phyloP scores from a whole-genome alignment of 2,329 filamentous ascomycete species.

The Gremmenia infestans region DNA sequence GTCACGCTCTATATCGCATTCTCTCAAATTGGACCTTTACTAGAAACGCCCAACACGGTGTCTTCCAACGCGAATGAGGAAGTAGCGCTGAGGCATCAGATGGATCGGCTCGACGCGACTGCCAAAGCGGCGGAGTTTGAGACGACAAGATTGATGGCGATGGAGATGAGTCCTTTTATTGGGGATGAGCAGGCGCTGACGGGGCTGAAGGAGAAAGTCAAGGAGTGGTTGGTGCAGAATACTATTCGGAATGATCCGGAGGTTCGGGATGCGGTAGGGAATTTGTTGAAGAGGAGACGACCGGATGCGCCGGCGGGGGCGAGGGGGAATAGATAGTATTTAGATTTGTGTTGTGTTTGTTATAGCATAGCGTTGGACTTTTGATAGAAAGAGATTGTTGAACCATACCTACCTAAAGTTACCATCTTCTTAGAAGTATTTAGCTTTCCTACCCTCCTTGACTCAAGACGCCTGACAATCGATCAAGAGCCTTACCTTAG shows the following conservation, averaged over 20 bases:
- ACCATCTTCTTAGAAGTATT: too few species aligned
- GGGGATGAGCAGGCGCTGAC: constrained; percentile 62
- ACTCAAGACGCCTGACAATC: too few species aligned
- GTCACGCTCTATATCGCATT: constrained; percentile 81
- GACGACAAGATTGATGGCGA: constrained; percentile 61
- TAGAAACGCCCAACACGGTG: constrained; percentile 35
- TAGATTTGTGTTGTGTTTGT: background rate
- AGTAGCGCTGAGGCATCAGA: constrained; percentile 51
- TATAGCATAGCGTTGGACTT: background rate
- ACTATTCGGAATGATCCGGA: constrained; percentile 74
- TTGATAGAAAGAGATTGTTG: background rate
- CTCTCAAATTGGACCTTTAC: constrained; percentile 69
- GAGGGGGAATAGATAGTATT: constrained; percentile 29
- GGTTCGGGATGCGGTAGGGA: constrained; percentile 73
- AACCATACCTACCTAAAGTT: too few species aligned
- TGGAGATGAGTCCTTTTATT: constrained; percentile 77
- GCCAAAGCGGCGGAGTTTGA: constrained; percentile 62
- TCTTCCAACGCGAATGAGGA: constrained; percentile 38
- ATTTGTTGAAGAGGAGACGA: constrained; percentile 58
- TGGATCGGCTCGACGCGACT: constrained; percentile 62
- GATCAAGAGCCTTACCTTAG: too few species aligned
- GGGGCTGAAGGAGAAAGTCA: constrained; percentile 66
- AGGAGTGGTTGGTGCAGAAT: constrained; percentile 84
- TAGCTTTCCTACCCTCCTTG: too few species aligned
- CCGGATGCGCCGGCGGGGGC: constrained; percentile 59